A percentile compares a stretch with the other conserved stretches of the same genome.
phyloP scores from a whole-genome alignment of 768 basidiomycete species.

The Galerina sulciceps region DNA sequence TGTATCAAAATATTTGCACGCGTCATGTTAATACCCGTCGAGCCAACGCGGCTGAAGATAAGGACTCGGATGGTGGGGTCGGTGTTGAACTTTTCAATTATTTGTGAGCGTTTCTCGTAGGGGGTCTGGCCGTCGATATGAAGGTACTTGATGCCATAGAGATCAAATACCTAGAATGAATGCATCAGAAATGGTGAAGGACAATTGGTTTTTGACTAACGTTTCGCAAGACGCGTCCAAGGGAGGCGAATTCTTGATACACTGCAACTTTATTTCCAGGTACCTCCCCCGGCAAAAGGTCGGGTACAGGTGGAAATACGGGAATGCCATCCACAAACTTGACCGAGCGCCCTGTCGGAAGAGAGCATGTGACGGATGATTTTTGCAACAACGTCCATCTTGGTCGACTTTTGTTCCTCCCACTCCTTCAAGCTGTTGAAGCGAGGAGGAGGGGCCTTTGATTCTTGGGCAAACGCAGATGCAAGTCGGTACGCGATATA shows the following conservation, averaged over 20 bases:
- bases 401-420: constrained; percentile 19
- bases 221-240: constrained; percentile 16
- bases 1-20: constrained; percentile 11
- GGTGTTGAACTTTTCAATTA: constrained; percentile 3
- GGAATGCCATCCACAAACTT: constrained; percentile 17
- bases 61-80: neutral
- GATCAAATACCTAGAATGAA: constrained; percentile 19
- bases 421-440: constrained; percentile 19
- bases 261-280: constrained; percentile 16
- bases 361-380: constrained; percentile 15
- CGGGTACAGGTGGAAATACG: constrained; percentile 15
- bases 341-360: constrained; percentile 18
- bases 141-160: constrained; percentile 9
- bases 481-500: constrained; percentile 22
- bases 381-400: constrained; percentile 17
- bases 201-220: constrained; percentile 12
- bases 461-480: constrained; percentile 13
- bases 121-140: constrained; percentile 13
- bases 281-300: neutral
- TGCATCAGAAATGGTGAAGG: neutral
- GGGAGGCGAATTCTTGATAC: constrained; percentile 25
- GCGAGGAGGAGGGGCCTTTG: constrained; percentile 12
- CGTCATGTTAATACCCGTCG: constrained; percentile 13
- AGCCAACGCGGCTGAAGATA: constrained; percentile 11
- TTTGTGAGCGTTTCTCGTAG: constrained; percentile 4